Percentiles rank a stretch among this genome's conserved stretches.
Evolutionary conservation across 2,329 filamentous ascomycete species (phyloP).

Genomic region (Xylaria hypoxylon): DNA sequence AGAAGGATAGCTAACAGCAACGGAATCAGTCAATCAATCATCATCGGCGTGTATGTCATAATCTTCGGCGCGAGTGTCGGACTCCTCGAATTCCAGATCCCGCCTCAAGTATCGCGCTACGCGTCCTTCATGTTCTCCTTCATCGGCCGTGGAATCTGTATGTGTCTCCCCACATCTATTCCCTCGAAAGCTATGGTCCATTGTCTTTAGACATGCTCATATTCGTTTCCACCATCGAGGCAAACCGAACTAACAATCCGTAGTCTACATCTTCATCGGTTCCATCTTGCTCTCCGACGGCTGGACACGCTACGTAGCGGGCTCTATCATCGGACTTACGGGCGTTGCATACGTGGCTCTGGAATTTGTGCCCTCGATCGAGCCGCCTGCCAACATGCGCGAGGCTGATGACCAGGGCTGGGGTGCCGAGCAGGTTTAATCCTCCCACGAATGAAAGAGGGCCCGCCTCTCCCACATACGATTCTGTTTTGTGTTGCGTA

Average conservation of each 20-base stretch:
- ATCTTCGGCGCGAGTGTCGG: constrained; percentile 86
- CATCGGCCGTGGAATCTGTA: constrained; percentile 93
- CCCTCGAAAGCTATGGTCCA: background rate
- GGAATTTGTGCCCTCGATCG: constrained; percentile 82
- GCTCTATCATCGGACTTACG: constrained; percentile 79
- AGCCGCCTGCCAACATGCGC: constrained; percentile 84
- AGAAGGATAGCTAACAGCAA: constrained; percentile 20
- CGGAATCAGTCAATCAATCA: constrained; percentile 70
- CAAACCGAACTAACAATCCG: constrained; percentile 19
- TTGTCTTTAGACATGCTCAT: background rate
- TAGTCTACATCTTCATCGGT: constrained; percentile 97
- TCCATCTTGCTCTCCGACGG: constrained; percentile 79
- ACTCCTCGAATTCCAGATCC: constrained; percentile 91
- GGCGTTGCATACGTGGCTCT: constrained; percentile 82
- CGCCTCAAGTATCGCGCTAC: constrained; percentile 91
- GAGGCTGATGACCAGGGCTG: constrained; percentile 80
- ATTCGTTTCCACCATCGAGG: background rate
- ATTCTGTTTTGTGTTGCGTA: constrained; percentile 31
- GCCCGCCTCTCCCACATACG: constrained; percentile 1
- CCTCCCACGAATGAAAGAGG: background rate
- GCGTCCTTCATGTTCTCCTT: constrained; percentile 99
- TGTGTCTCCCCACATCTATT: constrained; percentile 55
- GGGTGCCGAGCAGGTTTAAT: constrained; percentile 77
- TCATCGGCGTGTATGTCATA: constrained; percentile 89
- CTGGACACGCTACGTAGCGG: constrained; percentile 78